Evolutionary conservation across 2,329 filamentous ascomycete genomes (phyloP), one percentile per base, ranked within the genome.

Genomic region (Aureobasidium zeae): DNA sequence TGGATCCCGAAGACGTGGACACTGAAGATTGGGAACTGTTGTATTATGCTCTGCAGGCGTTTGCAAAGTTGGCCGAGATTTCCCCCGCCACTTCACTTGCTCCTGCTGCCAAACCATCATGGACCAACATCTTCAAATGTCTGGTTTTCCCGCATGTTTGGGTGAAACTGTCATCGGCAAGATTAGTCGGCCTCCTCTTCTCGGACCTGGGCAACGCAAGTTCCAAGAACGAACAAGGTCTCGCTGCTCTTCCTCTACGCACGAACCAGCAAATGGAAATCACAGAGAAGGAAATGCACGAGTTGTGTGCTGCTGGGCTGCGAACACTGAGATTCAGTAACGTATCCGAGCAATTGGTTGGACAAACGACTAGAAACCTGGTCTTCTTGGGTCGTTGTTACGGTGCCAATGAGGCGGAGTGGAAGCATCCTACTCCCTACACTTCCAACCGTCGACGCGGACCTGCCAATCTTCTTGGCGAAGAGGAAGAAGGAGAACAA

Each of bases 291-390:
- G 78, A 80, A 46, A 77, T 93, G 66, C 63, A 76, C 12, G 63
- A 72, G 34, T 59, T 79, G 17, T 71, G 64, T 66, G 62, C 76
- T 66, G 58, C 73, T 71, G 62, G 76, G 72, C 48, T 78, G 48
- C 61, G 68, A 48, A 70, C 71, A 34, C 65, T 94, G 32, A 77
- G 77, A 35, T 48, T 48, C 36, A 35, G 34, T 13, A 76, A 75
- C 0, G 70, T 74, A 0, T 74, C 73, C 39, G 81, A 91, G 55
- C 72, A 78, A 8, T 69, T 96, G n/a, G 84, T 84, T 1, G 72
- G 77, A 30, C 86, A 94, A 58, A 79, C 79, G 10, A 77, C 85
- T 3, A 83, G 86, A 51, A 86, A 94, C 50, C 69, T 94, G 25
- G 72, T 89, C 26, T 94, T 94, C 68, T 69, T 98, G 0, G 85